Percentiles rank a stretch among this genome's conserved stretches.
Evolutionary conservation across 306 rosid genomes (phyloP).

Genomic region (Cucumis melo): DNA sequence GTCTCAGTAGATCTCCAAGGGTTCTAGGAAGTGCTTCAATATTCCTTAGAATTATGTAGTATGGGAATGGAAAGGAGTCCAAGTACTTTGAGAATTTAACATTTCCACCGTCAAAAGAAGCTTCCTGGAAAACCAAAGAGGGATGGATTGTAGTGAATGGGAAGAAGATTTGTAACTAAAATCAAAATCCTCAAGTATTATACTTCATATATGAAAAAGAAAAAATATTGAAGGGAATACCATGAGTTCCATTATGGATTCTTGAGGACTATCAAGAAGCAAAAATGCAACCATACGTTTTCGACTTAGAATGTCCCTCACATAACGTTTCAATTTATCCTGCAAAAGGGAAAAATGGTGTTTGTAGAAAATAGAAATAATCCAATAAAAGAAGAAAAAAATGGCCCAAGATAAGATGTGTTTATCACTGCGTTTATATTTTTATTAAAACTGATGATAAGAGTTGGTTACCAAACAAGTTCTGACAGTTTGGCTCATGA

Average conservation of each 20-base stretch:
- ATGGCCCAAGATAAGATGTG: too few species aligned
- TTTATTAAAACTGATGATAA: not conserved
- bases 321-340: conserved; percentile 45
- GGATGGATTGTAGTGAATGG: not conserved
- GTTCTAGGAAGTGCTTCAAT: conserved; percentile 80
- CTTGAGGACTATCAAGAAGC: conserved; percentile 55
- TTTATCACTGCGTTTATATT: not conserved
- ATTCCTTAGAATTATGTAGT: conserved; percentile 51
- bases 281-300: conserved; percentile 83
- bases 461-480: not conserved
- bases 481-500: not conserved
- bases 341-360: conserved; percentile 9
- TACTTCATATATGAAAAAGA: not conserved
- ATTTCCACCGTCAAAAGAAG: conserved; percentile 29
- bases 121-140: conserved; percentile 32
- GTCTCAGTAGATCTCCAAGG: conserved; percentile 68
- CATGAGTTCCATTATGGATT: conserved; percentile 51
- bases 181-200: not conserved
- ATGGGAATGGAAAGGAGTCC: conserved; percentile 88
- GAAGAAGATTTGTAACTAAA: not conserved
- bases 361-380: not conserved
- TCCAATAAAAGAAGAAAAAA: too few species aligned
- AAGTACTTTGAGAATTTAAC: conserved; percentile 38
- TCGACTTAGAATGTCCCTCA: conserved; percentile 40
- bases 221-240: conserved; percentile 11